These are phyloP conservation scores for Dalbergia oliveri DNA, from an alignment of 306 rosid genomes.

Conservation along the genomic window DNA sequence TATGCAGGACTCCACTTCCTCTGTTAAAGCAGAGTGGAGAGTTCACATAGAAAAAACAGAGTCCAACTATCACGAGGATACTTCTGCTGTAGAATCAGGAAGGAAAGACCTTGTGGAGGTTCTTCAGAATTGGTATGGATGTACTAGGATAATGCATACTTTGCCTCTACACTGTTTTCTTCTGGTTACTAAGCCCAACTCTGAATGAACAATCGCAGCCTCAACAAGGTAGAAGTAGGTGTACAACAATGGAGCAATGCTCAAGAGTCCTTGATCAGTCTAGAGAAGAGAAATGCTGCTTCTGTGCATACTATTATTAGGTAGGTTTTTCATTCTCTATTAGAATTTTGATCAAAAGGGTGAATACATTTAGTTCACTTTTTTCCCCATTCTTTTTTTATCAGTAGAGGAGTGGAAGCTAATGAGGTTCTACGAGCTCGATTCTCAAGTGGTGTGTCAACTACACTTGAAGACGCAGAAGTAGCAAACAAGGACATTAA, in stretches of 20 bases:
- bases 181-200: conserved; percentile 36
- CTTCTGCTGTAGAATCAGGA: conserved; percentile 84
- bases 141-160: conserved; percentile 36
- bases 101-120: conserved; percentile 85
- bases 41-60: conserved; percentile 89
- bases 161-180: conserved; percentile 31
- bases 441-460: conserved; percentile 76
- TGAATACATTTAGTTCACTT: conserved; percentile 20
- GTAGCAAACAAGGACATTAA: conserved; percentile 81
- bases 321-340: conserved; percentile 54
- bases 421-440: conserved; percentile 75
- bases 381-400: conserved; percentile 17
- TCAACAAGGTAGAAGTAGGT: conserved; percentile 86
- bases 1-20: conserved; percentile 84
- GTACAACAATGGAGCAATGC: conserved; percentile 95
- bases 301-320: conserved; percentile 86
- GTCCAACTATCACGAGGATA: conserved; percentile 79
- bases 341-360: not conserved
- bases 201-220: conserved; percentile 59
- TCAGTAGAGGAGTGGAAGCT: conserved; percentile 88
- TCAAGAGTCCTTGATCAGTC: conserved; percentile 84
- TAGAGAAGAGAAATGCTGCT: conserved; percentile 79
- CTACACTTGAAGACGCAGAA: conserved; percentile 86
- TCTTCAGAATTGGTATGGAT: conserved; percentile 80
- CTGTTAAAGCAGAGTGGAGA: conserved; percentile 82